Conservation (phyloP, 352 stramenopile species). For the Pythium rhizo-oryzae region DNA sequence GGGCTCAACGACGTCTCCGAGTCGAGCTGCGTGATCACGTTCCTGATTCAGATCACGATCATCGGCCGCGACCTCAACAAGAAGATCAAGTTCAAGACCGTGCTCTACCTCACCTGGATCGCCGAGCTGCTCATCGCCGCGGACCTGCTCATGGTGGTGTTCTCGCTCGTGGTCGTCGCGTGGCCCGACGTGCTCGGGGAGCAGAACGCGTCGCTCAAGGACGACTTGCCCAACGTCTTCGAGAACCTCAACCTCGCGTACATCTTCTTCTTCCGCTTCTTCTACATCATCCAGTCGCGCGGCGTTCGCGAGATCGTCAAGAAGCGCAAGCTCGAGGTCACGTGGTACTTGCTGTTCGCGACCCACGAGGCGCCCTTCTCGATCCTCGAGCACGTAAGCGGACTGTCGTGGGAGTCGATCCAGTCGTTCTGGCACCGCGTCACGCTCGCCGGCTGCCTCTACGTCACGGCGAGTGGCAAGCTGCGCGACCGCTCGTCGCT, state of each 20-base stretch:
- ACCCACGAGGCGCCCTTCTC: constrained; percentile 35
- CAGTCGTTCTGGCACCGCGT: constrained; percentile 43
- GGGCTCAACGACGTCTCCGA: constrained; percentile 32
- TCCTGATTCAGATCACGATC: constrained; percentile 30
- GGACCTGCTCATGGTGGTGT: constrained; percentile 9
- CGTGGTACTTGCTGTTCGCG: constrained; percentile 32
- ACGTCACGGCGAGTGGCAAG: constrained; percentile 1
- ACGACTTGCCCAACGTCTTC: constrained; percentile 28
- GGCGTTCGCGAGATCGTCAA: constrained; percentile 8
- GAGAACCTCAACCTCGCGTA: constrained; percentile 38
- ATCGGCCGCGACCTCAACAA: constrained; percentile 32
- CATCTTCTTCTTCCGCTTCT: constrained; percentile 43
- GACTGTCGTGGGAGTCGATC: constrained; percentile 41
- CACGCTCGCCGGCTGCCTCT: constrained; percentile 39
- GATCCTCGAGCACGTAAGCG: constrained; percentile 24
- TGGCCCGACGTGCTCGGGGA: constrained; percentile 5
- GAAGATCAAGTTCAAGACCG: constrained; percentile 33
- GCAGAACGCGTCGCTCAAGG: not conserved
- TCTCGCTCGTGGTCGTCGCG: constrained; percentile 17
- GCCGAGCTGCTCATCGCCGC: constrained; percentile 21
- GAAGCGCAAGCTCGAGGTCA: constrained; percentile 29
- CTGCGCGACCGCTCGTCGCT: not conserved
- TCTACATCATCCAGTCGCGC: constrained; percentile 28
- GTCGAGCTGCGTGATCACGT: constrained; percentile 20
- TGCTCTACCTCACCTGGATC: constrained; percentile 9